Evolutionary conservation across 495 filamentous ascomycete species (phyloP).

Genomic region (Aspergillus affinis): DNA sequence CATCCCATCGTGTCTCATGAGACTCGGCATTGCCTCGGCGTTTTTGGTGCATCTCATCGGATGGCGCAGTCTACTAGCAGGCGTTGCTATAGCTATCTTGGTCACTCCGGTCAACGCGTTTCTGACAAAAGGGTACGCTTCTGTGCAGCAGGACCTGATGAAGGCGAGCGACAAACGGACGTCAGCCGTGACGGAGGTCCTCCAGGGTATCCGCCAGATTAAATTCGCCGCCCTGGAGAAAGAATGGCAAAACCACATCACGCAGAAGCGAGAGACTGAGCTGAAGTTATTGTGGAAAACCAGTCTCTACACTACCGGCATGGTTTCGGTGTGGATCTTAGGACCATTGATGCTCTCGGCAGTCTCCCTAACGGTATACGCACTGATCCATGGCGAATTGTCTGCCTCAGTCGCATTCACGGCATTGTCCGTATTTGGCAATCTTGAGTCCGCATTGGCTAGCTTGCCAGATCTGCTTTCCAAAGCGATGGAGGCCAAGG

Average conservation of each 20-base stretch:
- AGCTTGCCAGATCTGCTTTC: conserved; percentile 73
- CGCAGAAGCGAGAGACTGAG: conserved; percentile 63
- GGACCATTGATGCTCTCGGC: conserved; percentile 73
- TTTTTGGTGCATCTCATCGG: conserved; percentile 72
- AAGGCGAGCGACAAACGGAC: conserved; percentile 76
- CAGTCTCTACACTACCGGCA: conserved; percentile 56
- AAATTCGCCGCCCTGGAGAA: conserved; percentile 83
- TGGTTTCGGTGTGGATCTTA: conserved; percentile 68
- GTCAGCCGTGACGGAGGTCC: conserved; percentile 73
- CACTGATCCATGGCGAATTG: conserved; percentile 58
- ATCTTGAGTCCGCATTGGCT: conserved; percentile 67
- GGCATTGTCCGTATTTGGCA: conserved; percentile 69
- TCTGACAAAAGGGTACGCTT: conserved; percentile 64
- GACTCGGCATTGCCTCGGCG: conserved; percentile 60
- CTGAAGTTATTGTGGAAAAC: conserved; percentile 63
- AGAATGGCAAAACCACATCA: conserved; percentile 76
- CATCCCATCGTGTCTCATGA: conserved; percentile 56
- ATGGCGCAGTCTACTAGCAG: conserved; percentile 67
- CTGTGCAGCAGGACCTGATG: conserved; percentile 72
- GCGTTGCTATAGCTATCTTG: conserved; percentile 61
- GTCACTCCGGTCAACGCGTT: conserved; percentile 69
- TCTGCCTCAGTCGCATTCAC: conserved; percentile 80
- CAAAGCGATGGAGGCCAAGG: conserved; percentile 65
- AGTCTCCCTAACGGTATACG: conserved; percentile 67
- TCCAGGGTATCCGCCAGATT: conserved; percentile 83